Conservation (phyloP, 108 stramenopile genomes). For the Epithemia pelagica region DNA sequence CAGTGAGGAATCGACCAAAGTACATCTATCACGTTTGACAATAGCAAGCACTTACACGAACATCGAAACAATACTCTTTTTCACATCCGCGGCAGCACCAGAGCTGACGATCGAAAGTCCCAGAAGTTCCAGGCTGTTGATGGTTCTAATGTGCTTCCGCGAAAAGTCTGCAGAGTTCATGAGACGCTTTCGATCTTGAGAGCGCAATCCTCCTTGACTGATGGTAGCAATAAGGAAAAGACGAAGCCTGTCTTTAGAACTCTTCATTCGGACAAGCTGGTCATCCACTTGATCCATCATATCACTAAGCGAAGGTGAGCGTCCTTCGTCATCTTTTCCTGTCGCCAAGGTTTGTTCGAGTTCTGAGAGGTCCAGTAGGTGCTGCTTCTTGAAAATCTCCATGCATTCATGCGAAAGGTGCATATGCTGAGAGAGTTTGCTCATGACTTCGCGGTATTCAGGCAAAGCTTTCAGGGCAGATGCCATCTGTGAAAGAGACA, state of each 20-base stretch:
- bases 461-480: slow-evolving; percentile 87
- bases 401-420: slow-evolving; percentile 89
- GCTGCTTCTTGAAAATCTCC: slow-evolving; percentile 63
- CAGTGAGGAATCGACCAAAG: not conserved
- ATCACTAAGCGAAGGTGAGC: slow-evolving; percentile 48
- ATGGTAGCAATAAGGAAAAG: slow-evolving; percentile 81
- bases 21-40: not conserved
- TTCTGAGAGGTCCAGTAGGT: slow-evolving; percentile 74
- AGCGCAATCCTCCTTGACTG: slow-evolving; percentile 66
- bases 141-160: slow-evolving; percentile 33
- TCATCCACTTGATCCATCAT: slow-evolving; percentile 59
- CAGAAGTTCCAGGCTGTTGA: slow-evolving; percentile 59
- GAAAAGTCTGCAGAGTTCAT: slow-evolving; percentile 64
- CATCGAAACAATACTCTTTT: slow-evolving; percentile 8
- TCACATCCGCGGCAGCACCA: slow-evolving; percentile 5
- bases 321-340: slow-evolving; percentile 80
- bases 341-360: slow-evolving; percentile 93
- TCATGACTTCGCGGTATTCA: slow-evolving; percentile 91
- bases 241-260: slow-evolving; percentile 60
- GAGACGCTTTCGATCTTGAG: slow-evolving; percentile 51
- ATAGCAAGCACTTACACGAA: slow-evolving; percentile 15
- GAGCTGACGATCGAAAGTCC: slow-evolving; percentile 3
- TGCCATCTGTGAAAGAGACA: slow-evolving; percentile 85
- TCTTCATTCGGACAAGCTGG: slow-evolving; percentile 33
- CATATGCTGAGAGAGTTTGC: slow-evolving; percentile 92